These are phyloP conservation scores for Diaporthe amygdali DNA, from an alignment of 2,329 filamentous ascomycete species.

Conservation along the genomic window DNA sequence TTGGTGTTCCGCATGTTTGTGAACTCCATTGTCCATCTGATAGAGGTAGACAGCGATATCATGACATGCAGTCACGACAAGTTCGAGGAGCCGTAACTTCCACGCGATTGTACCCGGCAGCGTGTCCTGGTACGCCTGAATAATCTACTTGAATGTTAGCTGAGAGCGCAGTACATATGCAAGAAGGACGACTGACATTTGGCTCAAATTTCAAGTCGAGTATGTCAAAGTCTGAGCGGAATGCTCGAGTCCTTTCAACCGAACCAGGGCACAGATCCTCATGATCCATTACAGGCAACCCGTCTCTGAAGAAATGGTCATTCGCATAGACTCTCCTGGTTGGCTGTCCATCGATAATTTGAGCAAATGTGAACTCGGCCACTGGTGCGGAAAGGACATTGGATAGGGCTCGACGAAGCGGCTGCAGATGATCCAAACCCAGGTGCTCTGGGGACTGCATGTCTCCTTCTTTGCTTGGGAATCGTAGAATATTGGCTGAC, in stretches of 20 bases:
- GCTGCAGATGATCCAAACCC: background rate
- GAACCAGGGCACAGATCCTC: background rate
- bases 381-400: slow-evolving; percentile 29
- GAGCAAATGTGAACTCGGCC: background rate
- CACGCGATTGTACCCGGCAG: background rate
- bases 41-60: background rate
- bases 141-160: background rate
- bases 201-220: background rate
- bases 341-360: slow-evolving; percentile 41
- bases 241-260: background rate
- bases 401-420: slow-evolving; percentile 15
- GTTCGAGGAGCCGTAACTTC: slow-evolving; percentile 2
- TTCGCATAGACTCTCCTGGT: slow-evolving; percentile 39
- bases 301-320: background rate
- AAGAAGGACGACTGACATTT: background rate
- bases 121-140: background rate
- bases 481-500: background rate
- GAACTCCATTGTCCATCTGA: background rate
- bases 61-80: background rate
- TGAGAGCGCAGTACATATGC: background rate
- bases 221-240: background rate
- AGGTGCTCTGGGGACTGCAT: background rate
- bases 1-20: background rate
- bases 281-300: background rate
- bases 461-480: background rate